Conservation (phyloP, 2,329 filamentous ascomycete species). For the Venturia effusa region DNA sequence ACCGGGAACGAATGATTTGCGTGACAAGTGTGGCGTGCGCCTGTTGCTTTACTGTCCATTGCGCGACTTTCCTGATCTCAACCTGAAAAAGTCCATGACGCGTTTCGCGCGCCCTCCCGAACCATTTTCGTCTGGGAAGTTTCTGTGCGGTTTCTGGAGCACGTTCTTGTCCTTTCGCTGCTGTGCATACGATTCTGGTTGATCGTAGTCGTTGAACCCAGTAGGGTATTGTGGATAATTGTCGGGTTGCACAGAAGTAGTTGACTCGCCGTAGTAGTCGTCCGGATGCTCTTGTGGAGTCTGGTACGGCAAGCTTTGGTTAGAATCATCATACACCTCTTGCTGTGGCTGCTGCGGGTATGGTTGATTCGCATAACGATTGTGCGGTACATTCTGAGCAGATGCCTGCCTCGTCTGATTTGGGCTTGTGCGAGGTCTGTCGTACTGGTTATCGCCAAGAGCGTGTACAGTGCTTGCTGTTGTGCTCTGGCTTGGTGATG, state of each 20-base stretch:
- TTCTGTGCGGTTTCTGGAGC: conserved; percentile 8
- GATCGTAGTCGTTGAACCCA: conserved; percentile 6
- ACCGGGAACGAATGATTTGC: background rate
- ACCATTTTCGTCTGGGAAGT: conserved; percentile 4
- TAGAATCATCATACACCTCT: background rate
- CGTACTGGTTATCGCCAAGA: conserved; percentile 6
- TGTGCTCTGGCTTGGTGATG: conserved; percentile 10
- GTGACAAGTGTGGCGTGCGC: background rate
- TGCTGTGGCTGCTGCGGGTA: conserved; percentile 8
- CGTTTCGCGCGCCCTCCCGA: conserved; percentile 5
- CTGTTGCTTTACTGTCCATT: conserved; percentile 1
- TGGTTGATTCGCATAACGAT: background rate
- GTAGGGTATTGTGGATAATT: conserved; percentile 7
- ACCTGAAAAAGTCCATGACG: conserved; percentile 88
- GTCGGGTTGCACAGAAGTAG: background rate
- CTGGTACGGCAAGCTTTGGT: conserved; percentile 2
- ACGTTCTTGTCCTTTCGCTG: conserved; percentile 6
- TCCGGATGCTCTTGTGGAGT: background rate
- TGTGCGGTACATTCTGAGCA: background rate
- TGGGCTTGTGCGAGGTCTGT: background rate
- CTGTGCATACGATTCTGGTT: background rate
- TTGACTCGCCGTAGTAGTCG: conserved; percentile 5
- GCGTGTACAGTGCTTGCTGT: background rate
- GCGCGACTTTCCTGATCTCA: conserved; percentile 64
- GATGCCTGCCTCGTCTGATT: background rate